phyloP scores from a whole-genome alignment of 345 rosid species.

The Sisymbrium irio region DNA sequence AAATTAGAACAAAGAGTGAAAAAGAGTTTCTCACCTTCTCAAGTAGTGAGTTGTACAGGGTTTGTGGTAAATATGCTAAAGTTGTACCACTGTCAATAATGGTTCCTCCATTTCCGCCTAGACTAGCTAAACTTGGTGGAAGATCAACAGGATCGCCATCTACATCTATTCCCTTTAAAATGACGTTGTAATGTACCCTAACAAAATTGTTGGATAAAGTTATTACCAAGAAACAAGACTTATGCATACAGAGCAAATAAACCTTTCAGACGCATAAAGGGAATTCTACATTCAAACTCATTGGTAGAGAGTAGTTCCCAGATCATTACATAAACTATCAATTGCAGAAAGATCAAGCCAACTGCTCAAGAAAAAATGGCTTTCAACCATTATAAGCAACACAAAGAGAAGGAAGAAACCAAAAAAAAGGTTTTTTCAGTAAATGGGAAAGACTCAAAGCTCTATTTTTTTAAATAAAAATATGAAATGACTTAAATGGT shows the following conservation, averaged over 20 bases:
- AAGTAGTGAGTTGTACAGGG: constrained; percentile 52
- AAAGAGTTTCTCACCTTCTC: constrained; percentile 40
- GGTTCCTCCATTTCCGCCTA: constrained; percentile 52
- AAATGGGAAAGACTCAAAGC: neutral
- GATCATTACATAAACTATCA: neutral
- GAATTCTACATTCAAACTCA: neutral
- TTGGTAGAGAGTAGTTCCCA: neutral
- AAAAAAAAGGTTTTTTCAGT: neutral
- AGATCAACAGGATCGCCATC: constrained; percentile 53
- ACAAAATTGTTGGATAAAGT: constrained; percentile 34
- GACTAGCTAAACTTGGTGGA: constrained; percentile 41
- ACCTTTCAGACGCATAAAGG: neutral
- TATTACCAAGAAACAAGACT: neutral
- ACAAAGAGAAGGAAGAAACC: neutral
- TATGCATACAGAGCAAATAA: neutral
- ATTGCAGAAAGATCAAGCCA: neutral
- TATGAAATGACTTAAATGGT: constrained; percentile 8
- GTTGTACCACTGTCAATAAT: constrained; percentile 96
- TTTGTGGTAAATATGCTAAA: constrained; percentile 75
- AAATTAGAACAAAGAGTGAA: neutral
- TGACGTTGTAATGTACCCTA: constrained; percentile 89
- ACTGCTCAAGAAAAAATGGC: constrained; percentile 4
- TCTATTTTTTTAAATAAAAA: neutral
- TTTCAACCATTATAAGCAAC: neutral
- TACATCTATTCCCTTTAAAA: constrained; percentile 69